Conservation (phyloP, 2,329 filamentous ascomycete genomes). For the Phialocephala subalpina region DNA sequence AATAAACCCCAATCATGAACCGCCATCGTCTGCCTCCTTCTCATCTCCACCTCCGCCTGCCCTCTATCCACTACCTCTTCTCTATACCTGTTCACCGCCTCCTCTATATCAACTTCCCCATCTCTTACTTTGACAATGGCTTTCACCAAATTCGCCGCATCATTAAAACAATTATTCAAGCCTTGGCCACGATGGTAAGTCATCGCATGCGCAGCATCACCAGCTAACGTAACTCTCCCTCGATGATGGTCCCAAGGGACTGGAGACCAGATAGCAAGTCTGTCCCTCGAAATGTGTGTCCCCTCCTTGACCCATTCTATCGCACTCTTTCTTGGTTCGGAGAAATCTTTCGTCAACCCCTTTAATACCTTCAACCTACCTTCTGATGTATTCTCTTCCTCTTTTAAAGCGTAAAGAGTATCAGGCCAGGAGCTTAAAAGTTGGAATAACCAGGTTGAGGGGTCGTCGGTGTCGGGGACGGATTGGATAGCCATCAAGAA, state of each 20-base stretch:
- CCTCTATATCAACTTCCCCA: background rate
- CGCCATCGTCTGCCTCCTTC: conserved; percentile 3
- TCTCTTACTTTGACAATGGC: background rate
- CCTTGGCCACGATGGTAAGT: conserved; percentile 2
- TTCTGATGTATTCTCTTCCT: conserved; percentile 2
- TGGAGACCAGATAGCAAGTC: background rate
- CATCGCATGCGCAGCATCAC: background rate
- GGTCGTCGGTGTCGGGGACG: background rate
- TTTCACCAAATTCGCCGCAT: background rate
- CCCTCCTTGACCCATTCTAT: background rate
- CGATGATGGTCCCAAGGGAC: background rate
- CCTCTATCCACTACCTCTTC: background rate
- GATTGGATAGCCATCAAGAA: background rate
- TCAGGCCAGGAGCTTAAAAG: background rate
- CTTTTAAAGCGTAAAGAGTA: background rate
- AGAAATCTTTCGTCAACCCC: background rate
- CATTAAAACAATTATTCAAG: conserved; percentile 1
- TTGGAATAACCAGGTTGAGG: background rate
- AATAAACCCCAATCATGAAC: background rate
- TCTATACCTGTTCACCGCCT: background rate
- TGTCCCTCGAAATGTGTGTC: background rate
- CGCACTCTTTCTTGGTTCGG: background rate
- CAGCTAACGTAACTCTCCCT: background rate
- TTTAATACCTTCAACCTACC: background rate
- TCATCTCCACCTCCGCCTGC: background rate